phyloP scores from a whole-genome alignment of 2,329 filamentous ascomycete species.

The Leptodontidium sp. region DNA sequence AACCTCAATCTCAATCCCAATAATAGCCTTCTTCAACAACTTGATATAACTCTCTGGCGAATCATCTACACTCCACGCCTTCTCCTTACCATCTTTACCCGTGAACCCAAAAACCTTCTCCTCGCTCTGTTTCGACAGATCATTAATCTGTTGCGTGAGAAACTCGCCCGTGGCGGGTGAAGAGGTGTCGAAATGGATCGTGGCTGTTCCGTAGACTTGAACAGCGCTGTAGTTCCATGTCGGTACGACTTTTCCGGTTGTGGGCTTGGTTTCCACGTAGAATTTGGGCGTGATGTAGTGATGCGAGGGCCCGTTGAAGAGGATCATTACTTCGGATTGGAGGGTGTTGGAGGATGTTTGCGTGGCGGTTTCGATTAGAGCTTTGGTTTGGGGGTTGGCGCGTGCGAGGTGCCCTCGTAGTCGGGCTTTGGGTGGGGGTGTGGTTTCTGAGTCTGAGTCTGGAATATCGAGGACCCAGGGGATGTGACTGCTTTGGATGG shows the following conservation, averaged over 20 bases:
- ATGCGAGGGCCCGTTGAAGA: constrained; percentile 66
- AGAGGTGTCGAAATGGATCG: constrained; percentile 59
- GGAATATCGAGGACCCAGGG: constrained; percentile 64
- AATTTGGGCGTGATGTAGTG: constrained; percentile 76
- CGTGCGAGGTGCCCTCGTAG: constrained; percentile 70
- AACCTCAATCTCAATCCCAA: constrained; percentile 67
- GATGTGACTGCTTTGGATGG: constrained; percentile 67
- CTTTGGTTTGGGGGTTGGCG: constrained; percentile 69
- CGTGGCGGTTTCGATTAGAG: constrained; percentile 59
- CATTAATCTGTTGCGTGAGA: constrained; percentile 59
- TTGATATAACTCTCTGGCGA: constrained; percentile 64
- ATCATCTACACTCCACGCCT: constrained; percentile 64
- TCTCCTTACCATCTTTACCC: constrained; percentile 47
- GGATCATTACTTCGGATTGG: constrained; percentile 64
- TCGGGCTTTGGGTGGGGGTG: constrained; percentile 18
- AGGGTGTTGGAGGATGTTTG: constrained; percentile 41
- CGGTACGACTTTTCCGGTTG: constrained; percentile 70
- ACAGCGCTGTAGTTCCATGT: constrained; percentile 76
- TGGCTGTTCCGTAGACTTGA: constrained; percentile 67
- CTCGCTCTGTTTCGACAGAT: constrained; percentile 61
- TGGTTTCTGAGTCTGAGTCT: constrained; percentile 44
- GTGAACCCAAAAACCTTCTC: constrained; percentile 63
- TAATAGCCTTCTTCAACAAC: constrained; percentile 64
- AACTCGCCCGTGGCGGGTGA: constrained; percentile 55
- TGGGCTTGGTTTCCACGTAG: constrained; percentile 71